Evolutionary conservation across 2,329 filamentous ascomycete genomes (phyloP), one percentile per base, ranked within the genome.

Genomic region (Penicillium capsulatum): DNA sequence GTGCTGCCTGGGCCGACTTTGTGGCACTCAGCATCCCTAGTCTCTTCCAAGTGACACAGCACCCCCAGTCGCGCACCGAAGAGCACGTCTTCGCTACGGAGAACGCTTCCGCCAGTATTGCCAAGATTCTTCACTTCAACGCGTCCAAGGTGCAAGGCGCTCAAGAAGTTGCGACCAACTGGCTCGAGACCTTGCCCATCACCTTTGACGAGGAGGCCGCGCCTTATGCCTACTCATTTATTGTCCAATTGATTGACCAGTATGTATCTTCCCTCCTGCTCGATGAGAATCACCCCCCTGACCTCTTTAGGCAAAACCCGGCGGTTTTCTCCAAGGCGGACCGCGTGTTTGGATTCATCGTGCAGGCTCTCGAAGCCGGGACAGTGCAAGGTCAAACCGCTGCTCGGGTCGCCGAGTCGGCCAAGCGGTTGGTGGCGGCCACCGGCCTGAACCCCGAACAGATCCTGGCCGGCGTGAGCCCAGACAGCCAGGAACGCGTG

Each of bases 11-110:
- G 89, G 81, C 87, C 27, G 83, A 88, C 40, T 98, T 97, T 65
- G 77, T 92, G 4, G 84, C 84, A 13, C 83, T 81, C 17, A 83
- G 86, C 32, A 71, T 97, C 36, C 85, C 86, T 8, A 81, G 80
- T 49, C 75, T 98, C 20, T 95, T 98, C 72, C 81, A 89, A 60
- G 85, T 87, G 32, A 88, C 83, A 4, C 83, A 86, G 58, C 76
- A 91, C 39, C 80, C 84, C 2, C 84, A 94, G 50, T 83, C 91
- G 4, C 81, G 92, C 49, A 83, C 80, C 33, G 92, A 97, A 48
- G 92, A 97, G 55, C 90, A 97, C 56, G 84, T 95, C 2, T 98
- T 94, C 61, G 92, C 92, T 2, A 97, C 92, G 1, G 92, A 98
- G 70, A 98, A 98, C 61, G 91, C 91, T 5, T 96, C 88, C 54